phyloP scores from a whole-genome alignment of 768 basidiomycete species.

The Suillus ampliporus region DNA sequence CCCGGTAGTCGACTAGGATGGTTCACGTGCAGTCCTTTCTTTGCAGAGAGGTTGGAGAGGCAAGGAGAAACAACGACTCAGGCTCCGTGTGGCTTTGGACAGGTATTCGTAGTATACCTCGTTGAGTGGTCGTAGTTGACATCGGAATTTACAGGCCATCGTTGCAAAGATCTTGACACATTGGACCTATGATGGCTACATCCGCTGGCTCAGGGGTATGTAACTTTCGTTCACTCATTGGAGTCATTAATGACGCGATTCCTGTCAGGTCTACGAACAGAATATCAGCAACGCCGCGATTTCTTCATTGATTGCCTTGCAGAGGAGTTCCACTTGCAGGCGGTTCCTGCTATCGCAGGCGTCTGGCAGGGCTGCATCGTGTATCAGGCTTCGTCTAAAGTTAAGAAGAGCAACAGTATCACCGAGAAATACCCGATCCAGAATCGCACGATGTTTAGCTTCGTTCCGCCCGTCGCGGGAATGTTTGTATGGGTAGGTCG shows the following conservation, averaged over 20 bases:
- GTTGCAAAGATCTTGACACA: conserved; percentile 63
- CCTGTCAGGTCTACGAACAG: conserved; percentile 49
- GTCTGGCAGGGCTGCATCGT: conserved; percentile 45
- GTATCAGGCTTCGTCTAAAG: conserved; percentile 52
- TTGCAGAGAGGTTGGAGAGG: conserved; percentile 77
- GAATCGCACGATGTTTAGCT: conserved; percentile 55
- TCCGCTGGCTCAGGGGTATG: conserved; percentile 77
- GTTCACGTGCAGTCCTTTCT: conserved; percentile 77
- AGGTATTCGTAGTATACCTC: conserved; percentile 44
- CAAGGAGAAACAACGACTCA: conserved; percentile 72
- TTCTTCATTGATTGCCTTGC: conserved; percentile 66
- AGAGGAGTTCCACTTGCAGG: conserved; percentile 64
- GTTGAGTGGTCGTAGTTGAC: background rate
- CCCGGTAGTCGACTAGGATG: conserved; percentile 82
- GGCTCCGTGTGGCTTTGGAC: conserved; percentile 73
- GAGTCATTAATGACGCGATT: background rate
- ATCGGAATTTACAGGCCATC: conserved; percentile 46
- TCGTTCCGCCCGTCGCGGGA: conserved; percentile 79
- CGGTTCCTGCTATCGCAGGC: conserved; percentile 34
- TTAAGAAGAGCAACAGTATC: conserved; percentile 24
- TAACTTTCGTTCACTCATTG: background rate
- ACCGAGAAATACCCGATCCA: conserved; percentile 47
- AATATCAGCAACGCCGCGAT: conserved; percentile 66
- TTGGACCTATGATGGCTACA: conserved; percentile 75
- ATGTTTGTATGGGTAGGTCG: conserved; percentile 77